Conservation (phyloP, 176 grass and related monocot genomes). For the Pontederia crassipes region DNA sequence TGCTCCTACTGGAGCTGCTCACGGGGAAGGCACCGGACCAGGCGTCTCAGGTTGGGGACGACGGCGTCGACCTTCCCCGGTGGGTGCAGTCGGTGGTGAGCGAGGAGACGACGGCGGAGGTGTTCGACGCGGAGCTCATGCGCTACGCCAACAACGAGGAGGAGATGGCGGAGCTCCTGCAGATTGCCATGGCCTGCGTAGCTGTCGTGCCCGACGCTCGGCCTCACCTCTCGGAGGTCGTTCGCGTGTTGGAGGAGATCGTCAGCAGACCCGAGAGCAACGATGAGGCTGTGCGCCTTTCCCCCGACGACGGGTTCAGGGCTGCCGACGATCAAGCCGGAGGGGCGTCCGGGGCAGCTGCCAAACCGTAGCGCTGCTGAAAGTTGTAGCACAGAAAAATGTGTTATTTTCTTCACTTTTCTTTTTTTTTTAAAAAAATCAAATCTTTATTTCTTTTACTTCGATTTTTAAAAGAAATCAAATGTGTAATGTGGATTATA, state of each 20-base stretch:
- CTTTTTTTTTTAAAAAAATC: too few relatives aligned
- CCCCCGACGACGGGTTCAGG: too few relatives aligned
- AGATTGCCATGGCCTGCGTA: conserved; percentile 84
- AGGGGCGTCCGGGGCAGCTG: too few relatives aligned
- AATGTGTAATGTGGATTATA: too few relatives aligned
- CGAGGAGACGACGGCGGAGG: conserved; percentile 95
- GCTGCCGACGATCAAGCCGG: too few relatives aligned
- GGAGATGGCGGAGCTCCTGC: conserved; percentile 88
- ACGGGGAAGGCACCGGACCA: conserved; percentile 56
- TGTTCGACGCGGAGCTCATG: conserved; percentile 81
- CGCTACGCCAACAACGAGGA: conserved; percentile 46
- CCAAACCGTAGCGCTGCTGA: too few relatives aligned
- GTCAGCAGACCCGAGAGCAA: conserved; percentile 3
- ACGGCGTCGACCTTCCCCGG: conserved; percentile 55
- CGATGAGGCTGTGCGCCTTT: not conserved
- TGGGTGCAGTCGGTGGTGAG: conserved; percentile 95
- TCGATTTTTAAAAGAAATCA: too few relatives aligned
- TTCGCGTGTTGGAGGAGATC: conserved; percentile 61
- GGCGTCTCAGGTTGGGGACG: conserved; percentile 55
- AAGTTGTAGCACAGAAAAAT: too few relatives aligned
- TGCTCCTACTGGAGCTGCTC: conserved; percentile 71
- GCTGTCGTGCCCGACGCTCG: conserved; percentile 47
- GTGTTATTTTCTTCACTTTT: too few relatives aligned
- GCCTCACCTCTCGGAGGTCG: conserved; percentile 34
- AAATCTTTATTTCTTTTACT: too few relatives aligned